Evolutionary conservation across 164 flowering plant species (phyloP), one percentile per base, ranked within the genome.

Genomic region (Tinospora cordifolia): DNA sequence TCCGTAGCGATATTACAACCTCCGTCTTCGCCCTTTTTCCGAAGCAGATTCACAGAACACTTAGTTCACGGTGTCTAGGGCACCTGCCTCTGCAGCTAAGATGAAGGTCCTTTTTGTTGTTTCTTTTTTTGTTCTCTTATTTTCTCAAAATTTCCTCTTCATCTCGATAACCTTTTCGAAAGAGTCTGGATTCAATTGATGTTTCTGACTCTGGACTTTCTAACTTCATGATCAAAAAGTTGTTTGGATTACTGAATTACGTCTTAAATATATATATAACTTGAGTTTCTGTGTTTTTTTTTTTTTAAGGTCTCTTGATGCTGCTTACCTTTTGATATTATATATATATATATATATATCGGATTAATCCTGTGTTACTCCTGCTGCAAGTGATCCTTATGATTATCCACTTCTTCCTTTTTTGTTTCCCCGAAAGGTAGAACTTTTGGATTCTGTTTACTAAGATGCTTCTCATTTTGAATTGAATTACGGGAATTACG

Each of bases 91-190:
- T 54, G 44, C 27, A 15, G 10, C 19, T 51, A 68, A 59, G 59
- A 24, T 24, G 65, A 69, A 69, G 46, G 71, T 69, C 6, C 65
- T 26, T 69, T 15, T 57, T 39, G 27, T 69, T 15, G 58, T 39
- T 12, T 36, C 9, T 0, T 12, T 24, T 34, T 66, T 8, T 66
- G 10, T 22, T 11, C 46, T 21, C 14, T 25, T 6, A 0, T 9
- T 6, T 21, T 5, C 10, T 27, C 0, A 22, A 4, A 17, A 1
- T 58, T 8, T 24, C 36, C 24, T 27, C 39, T 1, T 17, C 15
- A 21, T 19, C 4, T 21, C 24, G 60, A n/a, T 19, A 25, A 4
- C 36, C 4, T 30, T 21, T 51, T 51, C 59, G 19, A 51, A 2
- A 6, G 59, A 51, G 19, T 51, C 59, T 51, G 22, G 19, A 51